Evolutionary conservation across 106 monocot species (phyloP).

Genomic region (Alisma plantagoaquatica): DNA sequence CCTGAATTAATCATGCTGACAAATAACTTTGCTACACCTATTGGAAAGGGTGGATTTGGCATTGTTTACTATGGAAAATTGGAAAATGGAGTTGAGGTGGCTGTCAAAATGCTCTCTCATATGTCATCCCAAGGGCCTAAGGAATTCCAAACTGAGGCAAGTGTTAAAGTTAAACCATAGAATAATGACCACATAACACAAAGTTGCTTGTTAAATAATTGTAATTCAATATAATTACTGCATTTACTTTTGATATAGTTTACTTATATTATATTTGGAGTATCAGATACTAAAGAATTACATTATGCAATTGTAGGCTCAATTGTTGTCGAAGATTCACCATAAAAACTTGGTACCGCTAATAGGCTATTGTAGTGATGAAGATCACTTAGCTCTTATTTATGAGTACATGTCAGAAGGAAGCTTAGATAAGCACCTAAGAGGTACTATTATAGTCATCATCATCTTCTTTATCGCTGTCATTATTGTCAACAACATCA

Average conservation of each 20-base stretch:
- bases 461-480: too few relatives aligned
- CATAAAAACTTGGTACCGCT: conserved; percentile 1
- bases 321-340: background rate
- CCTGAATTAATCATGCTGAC: background rate
- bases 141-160: conserved; percentile 5
- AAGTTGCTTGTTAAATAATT: too few relatives aligned
- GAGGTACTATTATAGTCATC: background rate
- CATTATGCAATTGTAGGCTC: background rate
- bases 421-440: conserved; percentile 1
- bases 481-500: too few relatives aligned
- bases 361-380: conserved; percentile 1
- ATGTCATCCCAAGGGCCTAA: conserved; percentile 1
- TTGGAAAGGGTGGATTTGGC: conserved; percentile 8
- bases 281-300: too few relatives aligned
- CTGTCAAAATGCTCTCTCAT: conserved; percentile 3
- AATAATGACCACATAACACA: too few relatives aligned
- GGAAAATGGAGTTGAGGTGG: conserved; percentile 1
- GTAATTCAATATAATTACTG: too few relatives aligned
- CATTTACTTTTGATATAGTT: too few relatives aligned
- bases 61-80: background rate
- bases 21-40: background rate
- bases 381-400: conserved; percentile 2
- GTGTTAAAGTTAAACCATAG: background rate
- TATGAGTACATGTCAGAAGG: conserved; percentile 6
- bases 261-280: too few relatives aligned